Base-by-base conservation (phyloP, 169 alveolate species). In the Babesia sp. region DNA sequence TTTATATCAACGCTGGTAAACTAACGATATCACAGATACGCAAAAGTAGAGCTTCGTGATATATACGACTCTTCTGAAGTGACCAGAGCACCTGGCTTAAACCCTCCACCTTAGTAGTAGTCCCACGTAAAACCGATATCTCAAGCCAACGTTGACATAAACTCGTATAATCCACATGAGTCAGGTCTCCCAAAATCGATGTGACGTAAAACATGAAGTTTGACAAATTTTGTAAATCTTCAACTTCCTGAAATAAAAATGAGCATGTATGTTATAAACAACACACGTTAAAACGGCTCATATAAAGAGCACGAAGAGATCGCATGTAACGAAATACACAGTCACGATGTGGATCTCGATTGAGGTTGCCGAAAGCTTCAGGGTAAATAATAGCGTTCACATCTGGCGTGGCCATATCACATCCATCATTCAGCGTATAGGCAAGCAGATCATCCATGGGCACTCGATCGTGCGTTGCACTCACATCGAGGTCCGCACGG, bases 51-150 rank as follows among this genome's bases (percentile, higher is more conserved):
- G 50, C 45, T 16, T 68, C 50, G 60, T 61, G 84, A 51, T 58
- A 60, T 1, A 78, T 55, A n/a, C 71, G 61, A 50, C 60, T 78
- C 55, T 78, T 78, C 75, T 78, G 87, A 14, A 78, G 63, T 1
- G 87, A 75, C 87, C 87, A 78, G 14, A 78, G 39, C 44, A 69
- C 51, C 44, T 78, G 87, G 26, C 59, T 71, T 60, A 78, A 54
- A 31, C 75, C 81, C 48, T 78, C 87, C 20, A 67, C 72, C 58
- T 48, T 67, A 0, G 66, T 54, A 7, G 31, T 45, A 42, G 18
- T 50, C 20, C 37, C 42, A 1, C 28, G 18, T 18, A 14, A 16
- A 18, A n/a, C 11, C 39, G 79, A 56, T 5, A 45, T 42, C 28
- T 44, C 53, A 0, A 64, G 48, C 75, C 68, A 55, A n/a, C 61